Evolutionary conservation across 2,329 filamentous ascomycete genomes (phyloP).

Genomic region (Colletotrichum spinosum): DNA sequence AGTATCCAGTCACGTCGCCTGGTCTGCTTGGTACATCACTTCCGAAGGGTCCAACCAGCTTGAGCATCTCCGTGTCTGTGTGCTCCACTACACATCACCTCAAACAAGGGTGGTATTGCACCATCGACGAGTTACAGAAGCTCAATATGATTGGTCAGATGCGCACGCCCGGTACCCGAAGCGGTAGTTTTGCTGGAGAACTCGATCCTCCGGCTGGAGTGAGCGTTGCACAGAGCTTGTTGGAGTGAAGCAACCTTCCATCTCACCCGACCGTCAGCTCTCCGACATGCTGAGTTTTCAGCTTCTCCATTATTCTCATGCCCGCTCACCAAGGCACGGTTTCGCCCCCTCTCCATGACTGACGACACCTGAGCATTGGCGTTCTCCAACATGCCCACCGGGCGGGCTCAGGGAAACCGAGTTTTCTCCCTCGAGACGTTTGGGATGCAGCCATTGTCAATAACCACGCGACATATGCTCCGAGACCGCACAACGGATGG

Average conservation of each 20-base stretch:
- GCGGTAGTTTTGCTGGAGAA: constrained; percentile 29
- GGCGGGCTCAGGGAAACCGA: constrained; percentile 12
- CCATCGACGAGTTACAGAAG: constrained; percentile 37
- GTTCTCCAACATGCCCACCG: constrained; percentile 17
- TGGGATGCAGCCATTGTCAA: no score
- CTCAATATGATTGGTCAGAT: constrained; percentile 33
- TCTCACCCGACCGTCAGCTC: constrained; percentile 27
- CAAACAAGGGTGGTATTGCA: constrained; percentile 38
- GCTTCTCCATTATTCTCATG: constrained; percentile 28
- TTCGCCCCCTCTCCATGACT: constrained; percentile 26
- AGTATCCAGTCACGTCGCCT: neutral
- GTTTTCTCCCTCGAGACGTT: constrained; percentile 9
- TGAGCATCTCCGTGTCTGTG: constrained; percentile 28
- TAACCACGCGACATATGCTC: constrained; percentile 12
- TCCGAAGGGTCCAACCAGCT: constrained; percentile 26
- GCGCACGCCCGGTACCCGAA: constrained; percentile 4
- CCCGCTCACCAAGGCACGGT: constrained; percentile 25
- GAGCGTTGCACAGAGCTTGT: constrained; percentile 24
- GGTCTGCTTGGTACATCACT: neutral
- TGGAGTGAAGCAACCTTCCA: constrained; percentile 11
- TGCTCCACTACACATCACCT: constrained; percentile 33
- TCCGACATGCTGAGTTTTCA: constrained; percentile 24
- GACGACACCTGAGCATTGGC: constrained; percentile 29
- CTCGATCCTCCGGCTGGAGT: constrained; percentile 18
- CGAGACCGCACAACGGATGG: constrained; percentile 23